Evolutionary conservation across 192 early-diverging fungal species (phyloP).

Genomic region (Coemansia sp.): DNA sequence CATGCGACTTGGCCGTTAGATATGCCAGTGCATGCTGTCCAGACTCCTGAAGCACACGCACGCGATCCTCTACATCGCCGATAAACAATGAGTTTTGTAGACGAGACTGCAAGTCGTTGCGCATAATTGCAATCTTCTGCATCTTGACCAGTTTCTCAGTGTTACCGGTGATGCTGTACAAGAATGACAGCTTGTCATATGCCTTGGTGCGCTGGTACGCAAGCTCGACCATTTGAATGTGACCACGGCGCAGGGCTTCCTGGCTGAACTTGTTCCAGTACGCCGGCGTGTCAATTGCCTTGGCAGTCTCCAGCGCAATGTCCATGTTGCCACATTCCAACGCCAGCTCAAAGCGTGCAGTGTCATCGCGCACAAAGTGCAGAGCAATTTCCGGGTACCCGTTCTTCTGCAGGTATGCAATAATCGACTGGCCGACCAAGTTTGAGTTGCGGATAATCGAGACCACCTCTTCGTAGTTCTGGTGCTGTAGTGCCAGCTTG

Average conservation of each 20-base stretch:
- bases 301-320: conserved; percentile 93
- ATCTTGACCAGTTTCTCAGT: conserved; percentile 89
- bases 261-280: conserved; percentile 86
- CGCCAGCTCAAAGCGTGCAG: conserved; percentile 94
- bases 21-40: conserved; percentile 92
- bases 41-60: conserved; percentile 77
- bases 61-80: conserved; percentile 90
- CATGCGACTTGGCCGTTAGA: conserved; percentile 86
- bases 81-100: conserved; percentile 92
- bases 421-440: conserved; percentile 97
- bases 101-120: conserved; percentile 82
- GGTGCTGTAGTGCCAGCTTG: conserved; percentile 88
- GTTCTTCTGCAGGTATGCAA: conserved; percentile 99
- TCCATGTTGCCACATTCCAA: conserved; percentile 96
- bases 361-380: conserved; percentile 96
- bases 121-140: conserved; percentile 88
- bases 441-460: conserved; percentile 95
- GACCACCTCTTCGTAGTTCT: conserved; percentile 95
- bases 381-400: conserved; percentile 98
- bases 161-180: conserved; percentile 93
- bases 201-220: conserved; percentile 90
- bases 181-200: conserved; percentile 91
- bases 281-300: conserved; percentile 83
- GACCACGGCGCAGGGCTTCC: conserved; percentile 90
- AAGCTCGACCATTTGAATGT: conserved; percentile 79